A percentile compares a stretch with the other conserved stretches of the same genome.
Evolutionary conservation across 2,329 filamentous ascomycete species (phyloP).

Genomic region (Phialophora macrospora): DNA sequence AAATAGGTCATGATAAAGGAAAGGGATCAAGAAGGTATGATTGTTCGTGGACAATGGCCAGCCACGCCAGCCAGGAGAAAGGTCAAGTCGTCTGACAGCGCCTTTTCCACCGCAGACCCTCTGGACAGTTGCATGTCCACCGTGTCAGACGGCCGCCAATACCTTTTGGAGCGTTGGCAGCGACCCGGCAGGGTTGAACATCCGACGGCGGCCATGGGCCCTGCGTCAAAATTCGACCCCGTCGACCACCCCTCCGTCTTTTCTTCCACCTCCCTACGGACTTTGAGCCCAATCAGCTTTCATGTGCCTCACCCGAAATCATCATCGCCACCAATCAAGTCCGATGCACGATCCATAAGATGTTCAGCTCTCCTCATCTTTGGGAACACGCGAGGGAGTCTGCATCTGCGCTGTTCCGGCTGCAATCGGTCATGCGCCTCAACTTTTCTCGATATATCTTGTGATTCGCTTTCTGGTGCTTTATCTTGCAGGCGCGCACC

Average conservation of each 20-base stretch:
- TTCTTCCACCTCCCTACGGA: constrained; percentile 21
- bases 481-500: not conserved
- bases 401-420: constrained; percentile 3
- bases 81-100: not conserved
- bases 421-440: constrained; percentile 16
- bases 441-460: constrained; percentile 1
- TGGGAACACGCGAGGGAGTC: constrained; percentile 13
- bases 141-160: not conserved
- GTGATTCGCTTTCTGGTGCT: constrained; percentile 14
- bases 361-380: constrained; percentile 17
- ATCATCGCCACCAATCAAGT: constrained; percentile 21
- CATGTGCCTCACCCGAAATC: constrained; percentile 12
- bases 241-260: not conserved
- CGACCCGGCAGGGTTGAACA: not conserved
- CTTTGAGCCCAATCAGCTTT: constrained; percentile 28
- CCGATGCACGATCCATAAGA: constrained; percentile 6
- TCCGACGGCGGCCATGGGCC: not conserved
- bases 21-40: not conserved
- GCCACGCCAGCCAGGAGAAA: not conserved
- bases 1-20: not conserved
- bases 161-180: not conserved
- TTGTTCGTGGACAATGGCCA: not conserved
- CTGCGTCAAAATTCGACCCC: not conserved
- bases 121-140: not conserved
- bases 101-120: too few relatives aligned